Percentiles rank a stretch among this genome's conserved stretches.
Conservation (phyloP, 352 stramenopile species). For the Globisporangium apiculatum region DNA sequence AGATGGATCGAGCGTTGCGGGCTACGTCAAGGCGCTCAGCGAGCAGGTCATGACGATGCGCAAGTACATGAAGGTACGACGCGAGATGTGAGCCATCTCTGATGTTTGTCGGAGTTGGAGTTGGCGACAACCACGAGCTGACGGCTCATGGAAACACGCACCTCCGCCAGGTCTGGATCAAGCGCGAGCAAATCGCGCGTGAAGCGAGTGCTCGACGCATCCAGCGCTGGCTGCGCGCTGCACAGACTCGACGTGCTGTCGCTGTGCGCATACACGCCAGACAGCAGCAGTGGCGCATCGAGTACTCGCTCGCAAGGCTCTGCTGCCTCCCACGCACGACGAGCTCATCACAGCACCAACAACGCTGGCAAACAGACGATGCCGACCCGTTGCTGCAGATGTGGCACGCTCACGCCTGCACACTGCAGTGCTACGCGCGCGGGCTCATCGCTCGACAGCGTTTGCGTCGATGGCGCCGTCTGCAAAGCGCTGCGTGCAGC, state of each 20-base stretch:
- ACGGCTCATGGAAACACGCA: too few species aligned
- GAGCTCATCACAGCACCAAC: too few species aligned
- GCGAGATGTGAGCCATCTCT: neutral
- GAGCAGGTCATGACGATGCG: slow-evolving; percentile 50
- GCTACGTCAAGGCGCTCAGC: slow-evolving; percentile 22
- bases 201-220: slow-evolving; percentile 35
- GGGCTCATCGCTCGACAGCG: slow-evolving; percentile 17
- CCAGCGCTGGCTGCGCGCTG: slow-evolving; percentile 26
- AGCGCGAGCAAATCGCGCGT: slow-evolving; percentile 52
- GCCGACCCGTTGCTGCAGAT: neutral
- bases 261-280: slow-evolving; percentile 10
- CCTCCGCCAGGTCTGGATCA: slow-evolving; percentile 44
- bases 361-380: neutral
- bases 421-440: slow-evolving; percentile 16
- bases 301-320: slow-evolving; percentile 16
- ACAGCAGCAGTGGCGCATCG: slow-evolving; percentile 5
- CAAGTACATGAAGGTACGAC: slow-evolving; percentile 66
- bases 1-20: slow-evolving; percentile 3
- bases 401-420: slow-evolving; percentile 11
- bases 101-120: too few species aligned
- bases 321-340: neutral
- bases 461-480: slow-evolving; percentile 4
- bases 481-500: slow-evolving; percentile 1
- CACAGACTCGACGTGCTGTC: slow-evolving; percentile 7
- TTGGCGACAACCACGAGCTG: too few species aligned